A percentile compares a stretch with the other conserved stretches of the same genome.
phyloP scores from a whole-genome alignment of 176 grass and related monocot genomes.

The Oryza officinalis region DNA sequence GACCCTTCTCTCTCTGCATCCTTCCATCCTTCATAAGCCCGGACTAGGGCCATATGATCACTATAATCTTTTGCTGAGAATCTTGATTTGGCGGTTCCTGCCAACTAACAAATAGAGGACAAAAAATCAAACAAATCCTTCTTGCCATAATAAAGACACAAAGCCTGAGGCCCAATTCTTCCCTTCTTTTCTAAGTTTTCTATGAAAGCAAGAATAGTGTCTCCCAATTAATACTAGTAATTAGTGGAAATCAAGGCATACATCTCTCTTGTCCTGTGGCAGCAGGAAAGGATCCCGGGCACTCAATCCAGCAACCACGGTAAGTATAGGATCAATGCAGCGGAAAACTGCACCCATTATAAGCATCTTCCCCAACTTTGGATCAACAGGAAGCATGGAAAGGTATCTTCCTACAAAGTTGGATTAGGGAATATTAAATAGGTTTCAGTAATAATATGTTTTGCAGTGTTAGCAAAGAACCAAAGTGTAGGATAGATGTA shows the following conservation, averaged over 20 bases:
- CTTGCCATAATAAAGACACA: conserved; percentile 16
- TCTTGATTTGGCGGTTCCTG: conserved; percentile 95
- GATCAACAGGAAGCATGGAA: conserved; percentile 97
- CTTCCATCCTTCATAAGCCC: conserved; percentile 99
- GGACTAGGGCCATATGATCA: conserved; percentile 96
- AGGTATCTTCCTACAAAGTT: conserved; percentile 77
- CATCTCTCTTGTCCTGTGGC: conserved; percentile 95
- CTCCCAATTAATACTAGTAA: conserved; percentile 7
- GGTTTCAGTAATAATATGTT: conserved; percentile 28
- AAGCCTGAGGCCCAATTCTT: not conserved
- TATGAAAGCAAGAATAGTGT: not conserved
- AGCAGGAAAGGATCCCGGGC: conserved; percentile 91
- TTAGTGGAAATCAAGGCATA: conserved; percentile 43
- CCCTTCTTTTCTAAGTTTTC: conserved; percentile 1
- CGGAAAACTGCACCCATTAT: conserved; percentile 94
- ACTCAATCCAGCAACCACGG: conserved; percentile 86
- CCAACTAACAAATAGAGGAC: conserved; percentile 58
- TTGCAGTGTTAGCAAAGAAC: not conserved
- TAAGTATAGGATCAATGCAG: conserved; percentile 90
- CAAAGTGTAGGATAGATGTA: conserved; percentile 37
- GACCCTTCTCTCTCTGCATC: conserved; percentile 95
- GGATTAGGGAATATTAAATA: conserved; percentile 33
- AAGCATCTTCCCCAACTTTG: conserved; percentile 98
- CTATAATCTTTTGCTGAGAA: conserved; percentile 98
- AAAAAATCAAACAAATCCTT: conserved; percentile 23